Base-by-base conservation (phyloP, 176 grass and related monocot species). In the Thalia dealbata region DNA sequence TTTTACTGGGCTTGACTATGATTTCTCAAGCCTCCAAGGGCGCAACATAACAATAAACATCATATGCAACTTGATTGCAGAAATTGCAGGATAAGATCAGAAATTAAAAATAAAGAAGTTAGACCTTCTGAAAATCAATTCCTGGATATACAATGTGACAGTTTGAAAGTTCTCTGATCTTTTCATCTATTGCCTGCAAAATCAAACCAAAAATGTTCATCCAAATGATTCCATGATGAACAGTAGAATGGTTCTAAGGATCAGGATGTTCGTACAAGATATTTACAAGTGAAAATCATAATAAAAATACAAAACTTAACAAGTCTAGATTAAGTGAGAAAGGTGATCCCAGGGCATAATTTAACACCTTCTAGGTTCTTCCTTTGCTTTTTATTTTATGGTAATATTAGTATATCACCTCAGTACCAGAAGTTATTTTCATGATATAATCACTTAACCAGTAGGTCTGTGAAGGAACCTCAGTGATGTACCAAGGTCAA, bases 111-210 rank as follows among this genome's bases (percentile, higher is more conserved):
- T 66, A 72, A 56, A 38, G 0, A 80, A 35, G 80, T 25, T 69
- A 75, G 63, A 99, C 95, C 90, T 99, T 99, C 79, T 99, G 95
- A 71, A 99, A 99, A 76, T 99, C 90, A 52, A 99, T 93, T 82
- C 95, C 95, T 44, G 75, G 25, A 85, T 99, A 99, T 80, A 99
- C 90, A 72, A 99, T 99, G 78, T 99, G 95, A 68, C 95, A 93
- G 65, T 99, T 93, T 25, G 95, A 99, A 77, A 99, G 90, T 14
- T 99, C 95, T 84, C 88, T 93, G 64, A 99, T 99, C 69, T 93
- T 99, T 81, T 99, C 95, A 71, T 99, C 95, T 83, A 99, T 93
- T 80, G 95, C 85, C 95, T 99, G 81, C 27, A 88, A 62, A 66
- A 38, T 76, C 24, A 58, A 52, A 79, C 74, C 44, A 58, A 59